Conservation (phyloP, 257 asterid genomes). For the Salvia hispanica region DNA sequence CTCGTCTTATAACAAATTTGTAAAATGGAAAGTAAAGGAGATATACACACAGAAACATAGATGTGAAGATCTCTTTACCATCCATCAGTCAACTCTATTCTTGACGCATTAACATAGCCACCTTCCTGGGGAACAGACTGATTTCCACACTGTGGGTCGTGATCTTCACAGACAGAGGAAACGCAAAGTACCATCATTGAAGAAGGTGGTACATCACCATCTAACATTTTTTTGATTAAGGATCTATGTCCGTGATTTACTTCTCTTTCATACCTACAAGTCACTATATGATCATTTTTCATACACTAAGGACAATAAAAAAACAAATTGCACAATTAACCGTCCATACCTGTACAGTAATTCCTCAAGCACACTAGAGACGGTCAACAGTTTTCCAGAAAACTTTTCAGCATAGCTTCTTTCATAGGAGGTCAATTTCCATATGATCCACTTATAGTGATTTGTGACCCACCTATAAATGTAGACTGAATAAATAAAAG, state of each 20-base stretch:
- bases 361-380: slow-evolving; percentile 85
- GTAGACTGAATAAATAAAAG: slow-evolving; percentile 19
- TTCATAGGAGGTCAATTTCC: slow-evolving; percentile 94
- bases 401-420: slow-evolving; percentile 76
- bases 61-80: slow-evolving; percentile 64
- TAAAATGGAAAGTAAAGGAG: not conserved
- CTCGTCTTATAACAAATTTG: slow-evolving; percentile 22
- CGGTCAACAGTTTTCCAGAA: slow-evolving; percentile 66
- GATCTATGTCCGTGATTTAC: slow-evolving; percentile 92
- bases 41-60: slow-evolving; percentile 12
- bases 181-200: slow-evolving; percentile 83
- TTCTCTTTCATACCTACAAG: slow-evolving; percentile 86
- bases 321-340: slow-evolving; percentile 21
- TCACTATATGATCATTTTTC: slow-evolving; percentile 25
- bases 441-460: slow-evolving; percentile 93
- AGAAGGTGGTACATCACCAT: slow-evolving; percentile 86
- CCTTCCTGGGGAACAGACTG: slow-evolving; percentile 43
- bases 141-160: slow-evolving; percentile 40
- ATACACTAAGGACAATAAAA: slow-evolving; percentile 24
- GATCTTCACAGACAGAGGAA: slow-evolving; percentile 58
- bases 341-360: slow-evolving; percentile 69
- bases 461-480: slow-evolving; percentile 76
- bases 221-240: slow-evolving; percentile 77
- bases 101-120: slow-evolving; percentile 41
- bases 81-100: slow-evolving; percentile 89